These are phyloP conservation scores for Coemansia sp. DNA, from an alignment of 192 early-diverging fungal species.

Conservation along the genomic window DNA sequence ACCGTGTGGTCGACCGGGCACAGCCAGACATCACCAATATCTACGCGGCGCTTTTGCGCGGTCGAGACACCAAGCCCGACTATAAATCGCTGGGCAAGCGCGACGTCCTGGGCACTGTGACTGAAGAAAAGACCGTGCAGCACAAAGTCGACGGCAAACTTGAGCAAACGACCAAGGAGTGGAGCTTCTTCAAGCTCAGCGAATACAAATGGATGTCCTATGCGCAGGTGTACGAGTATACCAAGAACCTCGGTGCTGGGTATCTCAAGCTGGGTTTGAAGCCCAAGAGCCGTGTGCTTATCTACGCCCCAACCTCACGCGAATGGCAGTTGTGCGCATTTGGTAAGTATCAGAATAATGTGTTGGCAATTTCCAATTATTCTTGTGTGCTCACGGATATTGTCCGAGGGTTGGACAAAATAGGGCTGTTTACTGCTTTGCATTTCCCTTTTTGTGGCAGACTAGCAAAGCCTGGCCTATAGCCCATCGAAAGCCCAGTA, in stretches of 20 bases:
- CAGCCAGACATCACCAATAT: slow-evolving; percentile 36
- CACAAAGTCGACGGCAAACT: slow-evolving; percentile 50
- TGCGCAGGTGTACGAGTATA: slow-evolving; percentile 30
- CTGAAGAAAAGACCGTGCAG: slow-evolving; percentile 47
- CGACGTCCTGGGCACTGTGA: slow-evolving; percentile 43
- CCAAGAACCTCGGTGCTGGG: slow-evolving; percentile 38
- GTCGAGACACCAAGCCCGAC: slow-evolving; percentile 20
- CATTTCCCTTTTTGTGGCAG: background rate
- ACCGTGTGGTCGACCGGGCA: slow-evolving; percentile 36
- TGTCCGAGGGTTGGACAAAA: background rate
- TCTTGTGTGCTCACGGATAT: background rate
- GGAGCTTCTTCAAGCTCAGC: slow-evolving; percentile 88
- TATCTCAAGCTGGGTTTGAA: slow-evolving; percentile 41
- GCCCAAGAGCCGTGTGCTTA: slow-evolving; percentile 56
- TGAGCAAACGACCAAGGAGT: slow-evolving; percentile 74
- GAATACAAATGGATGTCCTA: slow-evolving; percentile 58
- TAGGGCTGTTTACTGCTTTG: background rate
- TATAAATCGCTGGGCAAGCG: slow-evolving; percentile 44
- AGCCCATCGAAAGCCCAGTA: background rate
- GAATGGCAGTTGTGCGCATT: slow-evolving; percentile 53
- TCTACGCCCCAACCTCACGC: slow-evolving; percentile 68
- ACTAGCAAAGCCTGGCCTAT: background rate
- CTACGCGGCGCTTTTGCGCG: slow-evolving; percentile 39
- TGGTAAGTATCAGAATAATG: slow-evolving; percentile 37
- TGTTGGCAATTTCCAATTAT: background rate